Percentiles rank a stretch among this genome's conserved stretches.
Evolutionary conservation across 345 rosid species (phyloP).

Genomic region (Garcia nutans): DNA sequence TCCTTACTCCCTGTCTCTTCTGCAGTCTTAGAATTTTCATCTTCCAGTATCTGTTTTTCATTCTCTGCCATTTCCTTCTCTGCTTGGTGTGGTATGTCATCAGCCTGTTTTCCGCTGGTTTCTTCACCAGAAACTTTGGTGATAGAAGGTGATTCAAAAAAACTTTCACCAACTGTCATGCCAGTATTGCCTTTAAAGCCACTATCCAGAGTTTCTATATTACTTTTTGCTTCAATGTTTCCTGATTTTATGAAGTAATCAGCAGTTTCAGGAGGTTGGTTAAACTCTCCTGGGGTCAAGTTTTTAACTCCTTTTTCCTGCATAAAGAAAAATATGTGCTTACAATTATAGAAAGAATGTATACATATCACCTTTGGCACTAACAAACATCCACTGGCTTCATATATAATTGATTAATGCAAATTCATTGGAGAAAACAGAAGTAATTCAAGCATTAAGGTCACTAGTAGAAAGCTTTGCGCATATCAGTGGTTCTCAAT

Average conservation of each 20-base stretch:
- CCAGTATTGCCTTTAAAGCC: conserved; percentile 27
- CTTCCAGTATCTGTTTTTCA: conserved; percentile 14
- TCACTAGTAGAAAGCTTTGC: not conserved
- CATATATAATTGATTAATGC: not conserved
- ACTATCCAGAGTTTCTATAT: conserved; percentile 18
- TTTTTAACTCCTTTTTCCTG: conserved; percentile 37
- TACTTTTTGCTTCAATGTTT: conserved; percentile 22
- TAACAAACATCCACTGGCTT: too few relatives aligned
- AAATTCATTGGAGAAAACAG: not conserved
- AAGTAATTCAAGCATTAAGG: not conserved
- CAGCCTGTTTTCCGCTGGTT: conserved; percentile 11
- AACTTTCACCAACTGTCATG: conserved; percentile 32
- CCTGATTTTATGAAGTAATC: conserved; percentile 29
- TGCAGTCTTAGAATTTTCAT: conserved; percentile 3
- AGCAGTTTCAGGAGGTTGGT: conserved; percentile 36
- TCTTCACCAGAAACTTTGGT: conserved; percentile 33
- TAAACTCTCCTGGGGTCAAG: conserved; percentile 19
- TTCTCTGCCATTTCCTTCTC: conserved; percentile 21
- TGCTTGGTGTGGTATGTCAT: conserved; percentile 19
- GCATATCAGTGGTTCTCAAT: not conserved
- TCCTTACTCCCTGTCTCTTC: conserved; percentile 27
- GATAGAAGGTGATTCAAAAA: conserved; percentile 41
- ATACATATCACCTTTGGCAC: not conserved
- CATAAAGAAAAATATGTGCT: conserved; percentile 4
- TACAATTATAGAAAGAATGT: not conserved